Conservation (phyloP, 768 basidiomycete species). For the Phaffia australis region DNA sequence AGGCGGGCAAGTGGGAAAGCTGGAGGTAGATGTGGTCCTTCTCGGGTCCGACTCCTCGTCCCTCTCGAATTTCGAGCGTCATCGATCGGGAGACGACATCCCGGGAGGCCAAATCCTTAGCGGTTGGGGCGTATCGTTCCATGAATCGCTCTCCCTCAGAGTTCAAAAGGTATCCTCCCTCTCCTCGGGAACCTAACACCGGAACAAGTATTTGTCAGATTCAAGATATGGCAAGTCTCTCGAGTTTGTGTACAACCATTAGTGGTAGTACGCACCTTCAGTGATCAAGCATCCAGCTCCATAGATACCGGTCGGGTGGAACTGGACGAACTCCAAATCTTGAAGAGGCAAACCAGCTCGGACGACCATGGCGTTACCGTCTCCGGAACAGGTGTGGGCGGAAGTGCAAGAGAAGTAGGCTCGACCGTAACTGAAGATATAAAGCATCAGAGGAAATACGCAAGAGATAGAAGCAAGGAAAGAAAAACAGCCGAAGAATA, state of each 20-base stretch:
- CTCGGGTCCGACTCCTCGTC: conserved; percentile 95
- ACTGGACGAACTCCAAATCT: conserved; percentile 98
- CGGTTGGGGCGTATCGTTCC: conserved; percentile 98
- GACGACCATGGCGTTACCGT: conserved; percentile 97
- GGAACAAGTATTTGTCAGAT: background rate
- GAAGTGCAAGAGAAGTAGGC: conserved; percentile 57
- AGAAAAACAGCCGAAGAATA: conserved; percentile 64
- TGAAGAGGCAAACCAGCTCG: conserved; percentile 93
- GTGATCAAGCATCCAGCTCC: conserved; percentile 98
- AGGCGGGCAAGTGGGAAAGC: conserved; percentile 90
- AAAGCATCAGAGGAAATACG: background rate
- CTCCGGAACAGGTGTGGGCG: conserved; percentile 97
- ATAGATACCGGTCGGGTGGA: conserved; percentile 99
- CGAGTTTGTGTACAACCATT: conserved; percentile 1
- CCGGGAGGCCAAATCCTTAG: conserved; percentile 97
- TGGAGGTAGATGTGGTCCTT: conserved; percentile 96
- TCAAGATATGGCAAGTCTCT: background rate
- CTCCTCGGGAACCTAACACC: conserved; percentile 78
- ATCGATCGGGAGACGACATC: conserved; percentile 99
- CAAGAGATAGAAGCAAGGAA: background rate
- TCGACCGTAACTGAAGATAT: conserved; percentile 21
- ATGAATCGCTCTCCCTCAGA: conserved; percentile 99
- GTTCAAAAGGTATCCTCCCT: conserved; percentile 97
- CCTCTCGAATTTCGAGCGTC: conserved; percentile 97
- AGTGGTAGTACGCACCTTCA: conserved; percentile 54